Evolutionary conservation across 2,329 filamentous ascomycete species (phyloP), one percentile per base, ranked within the genome.

Genomic region (Aspergillus tanneri): DNA sequence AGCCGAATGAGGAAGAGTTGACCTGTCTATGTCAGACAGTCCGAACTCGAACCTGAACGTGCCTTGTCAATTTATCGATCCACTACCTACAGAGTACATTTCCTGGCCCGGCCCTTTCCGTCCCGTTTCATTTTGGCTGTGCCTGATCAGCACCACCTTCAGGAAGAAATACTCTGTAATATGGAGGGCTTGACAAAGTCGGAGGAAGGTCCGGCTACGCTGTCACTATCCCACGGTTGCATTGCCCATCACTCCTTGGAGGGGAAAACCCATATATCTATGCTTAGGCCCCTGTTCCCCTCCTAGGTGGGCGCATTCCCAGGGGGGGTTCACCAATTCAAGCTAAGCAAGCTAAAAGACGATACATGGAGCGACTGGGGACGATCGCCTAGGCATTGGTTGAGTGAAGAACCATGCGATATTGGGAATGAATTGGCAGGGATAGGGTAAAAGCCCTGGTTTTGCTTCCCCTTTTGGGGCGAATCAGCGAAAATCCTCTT

Each of bases 101-200:
- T 36, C 35, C 52, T 56, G 65, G 63, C 57, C 63, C 64, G 65
- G 64, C 57, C 65, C 65, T 68, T 67, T 66, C 65, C 65, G 65
- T 67, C 54, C 64, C 63, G 65, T 55, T 59, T 49, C 40, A 52
- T 23, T 55, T 57, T 55, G 55, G 46, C 49, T 54, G n/a, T 56
- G 46, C 36, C 36, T 48, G 34, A 47, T 32, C 40, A 30, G 22
- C 35, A 38, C 24, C 12, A 45, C 38, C 45, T 48, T 43, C 24
- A 41, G 48, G 18, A 25, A 19, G 28, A 32, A 30, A 42, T 22
- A 38, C 23, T 39, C 30, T 24, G 24, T 39, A 35, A 47, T 24
- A 25, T 34, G 19, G 30, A 22, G 23, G 16, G n/a, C 18, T 14
- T 27, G n/a, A n/a, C n/a, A n/a, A n/a, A n/a, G n/a, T n/a, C n/a